Percentiles rank a stretch among this genome's conserved stretches.
Evolutionary conservation across 345 rosid genomes (phyloP).

Genomic region (Sapria himalayana): DNA sequence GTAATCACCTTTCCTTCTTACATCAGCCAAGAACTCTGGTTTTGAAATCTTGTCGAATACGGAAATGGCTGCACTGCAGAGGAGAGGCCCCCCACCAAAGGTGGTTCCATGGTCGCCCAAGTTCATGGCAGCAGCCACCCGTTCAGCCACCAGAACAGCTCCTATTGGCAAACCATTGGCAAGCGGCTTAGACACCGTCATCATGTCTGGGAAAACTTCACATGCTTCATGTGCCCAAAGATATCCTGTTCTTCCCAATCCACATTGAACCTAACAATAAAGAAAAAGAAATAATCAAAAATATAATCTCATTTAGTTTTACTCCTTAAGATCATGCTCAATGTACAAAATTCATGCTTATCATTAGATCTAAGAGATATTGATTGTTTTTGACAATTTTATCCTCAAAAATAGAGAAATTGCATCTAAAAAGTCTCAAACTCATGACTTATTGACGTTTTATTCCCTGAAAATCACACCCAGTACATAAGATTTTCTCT

Average conservation of each 20-base stretch:
- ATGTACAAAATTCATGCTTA: no score
- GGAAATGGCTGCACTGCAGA: conserved; percentile 43
- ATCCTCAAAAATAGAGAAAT: no score
- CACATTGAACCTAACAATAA: conserved; percentile 55
- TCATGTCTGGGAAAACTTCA: conserved; percentile 51
- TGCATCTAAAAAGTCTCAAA: no score
- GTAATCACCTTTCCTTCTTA: conserved; percentile 39
- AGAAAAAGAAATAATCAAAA: not conserved
- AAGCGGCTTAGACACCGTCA: conserved; percentile 93
- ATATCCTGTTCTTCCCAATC: conserved; percentile 58
- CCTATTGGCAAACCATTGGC: conserved; percentile 92
- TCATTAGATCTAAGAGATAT: no score
- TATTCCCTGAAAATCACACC: no score
- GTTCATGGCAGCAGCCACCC: conserved; percentile 44
- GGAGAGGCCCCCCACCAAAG: conserved; percentile 68
- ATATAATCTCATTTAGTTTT: no score
- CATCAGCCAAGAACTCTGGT: conserved; percentile 53
- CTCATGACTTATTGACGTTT: no score
- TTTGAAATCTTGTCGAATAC: conserved; percentile 55
- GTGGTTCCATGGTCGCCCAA: conserved; percentile 88
- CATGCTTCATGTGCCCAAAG: conserved; percentile 72
- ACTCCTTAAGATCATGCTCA: no score
- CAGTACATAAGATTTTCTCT: no score
- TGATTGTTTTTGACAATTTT: no score
- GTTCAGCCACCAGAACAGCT: conserved; percentile 56